Base-by-base conservation (phyloP, 306 rosid species). In the Clitoria ternatea region DNA sequence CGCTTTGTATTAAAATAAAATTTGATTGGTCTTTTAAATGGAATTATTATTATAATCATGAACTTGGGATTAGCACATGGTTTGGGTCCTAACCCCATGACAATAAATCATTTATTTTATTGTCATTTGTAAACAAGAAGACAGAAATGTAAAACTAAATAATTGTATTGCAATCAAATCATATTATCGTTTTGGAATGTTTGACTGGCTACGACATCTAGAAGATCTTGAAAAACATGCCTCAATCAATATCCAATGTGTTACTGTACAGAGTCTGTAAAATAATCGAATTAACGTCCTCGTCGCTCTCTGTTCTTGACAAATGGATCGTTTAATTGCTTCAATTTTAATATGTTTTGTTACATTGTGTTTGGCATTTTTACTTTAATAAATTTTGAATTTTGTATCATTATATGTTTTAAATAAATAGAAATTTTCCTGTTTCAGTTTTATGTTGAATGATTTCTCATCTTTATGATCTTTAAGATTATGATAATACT, bases 201-300 rank as follows among this genome's bases (percentile, higher is more conserved):
- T 72, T 78, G 82, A 72, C 75, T 14, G 30, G 61, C 55, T 6
- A 13, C 53, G 60, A 42, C 83, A 15, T 79, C 67, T 48, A 24
- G 73, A 79, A 61, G 68, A 63, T 61, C 3, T 60, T 60, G 26
- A 68, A 62, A 53, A 61, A 4, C 17, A 42, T 26, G 39, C 27
- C n/a, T 7, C 17, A 3, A 73, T 24, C 9, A 14, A 70, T 13
- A 19, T 3, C 39, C 37, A 5, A 37, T 15, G 4, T 2, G 4
- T 3, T 53, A 32, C 12, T 2, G 19, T 24, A 20, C 0, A n/a
- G 13, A 14, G 23, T 32, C n/a, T n/a, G 22, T 67, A 49, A 4
- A 33, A 67, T 67, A 49, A 49, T 67, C 20, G n/a, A 50, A 17
- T 33, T 60, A 60, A 35, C 24, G 9, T 59, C 17, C 1, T 36